Base-by-base conservation (phyloP, 352 stramenopile species). In the Phytophthora pluvialis region DNA sequence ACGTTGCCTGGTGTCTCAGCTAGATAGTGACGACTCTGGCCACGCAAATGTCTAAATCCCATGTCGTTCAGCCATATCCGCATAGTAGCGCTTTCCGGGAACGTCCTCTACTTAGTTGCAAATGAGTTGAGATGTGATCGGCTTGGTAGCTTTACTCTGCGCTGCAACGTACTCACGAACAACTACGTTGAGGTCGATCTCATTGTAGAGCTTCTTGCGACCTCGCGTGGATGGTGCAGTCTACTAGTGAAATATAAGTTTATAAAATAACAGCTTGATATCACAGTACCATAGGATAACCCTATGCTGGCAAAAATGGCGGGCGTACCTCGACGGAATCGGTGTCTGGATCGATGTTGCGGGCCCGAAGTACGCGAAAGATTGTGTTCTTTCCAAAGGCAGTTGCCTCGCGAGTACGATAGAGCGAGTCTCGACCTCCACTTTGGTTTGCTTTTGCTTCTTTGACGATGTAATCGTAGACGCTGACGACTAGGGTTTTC, bases 11-110 rank as follows among this genome's bases (percentile, higher is more conserved):
- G 32, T 3, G 29, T 51, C 15, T 53, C 55, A 4, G 57, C 57
- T 7, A 58, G 39, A 45, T 58, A 58, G 1, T 58, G 21, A n/a
- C 57, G 57, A 2, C 9, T 32, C 15, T 46, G 46, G 4, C 29
- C 47, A 11, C 39, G 36, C 2, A 65, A 44, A 13, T 58, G 29
- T 5, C 21, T 36, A 28, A 55, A 63, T 12, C 35, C 33, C 55
- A 63, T 63, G 16, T 45, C 25, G 15, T 62, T 62, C 3, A 61
- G 5, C 42, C 53, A 60, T 2, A 42, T 29, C 13, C 51, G 13
- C 51, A 59, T 59, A 38, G n/a, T 39, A 47, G 11, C 13, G 12
- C 8, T 39, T 46, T 5, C 21, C 51, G 0, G 42, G 7, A 15
- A 49, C 15, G 8, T 12, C 5, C 12, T 61, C 53, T 9, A 61